Conservation (phyloP, 768 basidiomycete species). For the Pholiota molesta region DNA sequence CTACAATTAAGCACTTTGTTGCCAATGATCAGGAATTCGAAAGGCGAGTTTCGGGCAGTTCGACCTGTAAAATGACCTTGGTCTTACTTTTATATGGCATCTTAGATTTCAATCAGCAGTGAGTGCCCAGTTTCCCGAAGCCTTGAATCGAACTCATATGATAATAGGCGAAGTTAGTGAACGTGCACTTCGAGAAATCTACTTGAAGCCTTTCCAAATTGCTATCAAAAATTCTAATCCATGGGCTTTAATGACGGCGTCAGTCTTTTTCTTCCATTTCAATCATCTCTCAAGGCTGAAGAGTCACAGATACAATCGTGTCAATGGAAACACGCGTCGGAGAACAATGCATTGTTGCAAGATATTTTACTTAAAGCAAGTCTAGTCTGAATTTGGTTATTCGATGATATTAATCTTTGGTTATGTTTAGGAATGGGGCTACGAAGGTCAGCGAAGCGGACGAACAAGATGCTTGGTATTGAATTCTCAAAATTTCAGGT, state of each 20-base stretch:
- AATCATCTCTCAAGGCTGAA: background rate
- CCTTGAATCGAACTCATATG: background rate
- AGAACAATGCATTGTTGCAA: constrained; percentile 50
- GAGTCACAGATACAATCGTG: constrained; percentile 53
- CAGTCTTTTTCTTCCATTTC: constrained; percentile 19
- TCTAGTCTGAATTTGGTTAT: background rate
- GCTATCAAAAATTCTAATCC: constrained; percentile 57
- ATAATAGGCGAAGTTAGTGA: constrained; percentile 50
- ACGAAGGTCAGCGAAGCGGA: constrained; percentile 38
- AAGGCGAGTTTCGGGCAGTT: constrained; percentile 28
- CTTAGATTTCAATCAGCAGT: constrained; percentile 51
- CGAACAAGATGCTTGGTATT: background rate
- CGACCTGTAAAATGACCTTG: background rate
- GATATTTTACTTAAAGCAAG: constrained; percentile 53
- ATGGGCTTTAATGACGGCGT: constrained; percentile 65
- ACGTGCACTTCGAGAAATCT: constrained; percentile 67
- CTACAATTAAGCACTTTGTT: constrained; percentile 68
- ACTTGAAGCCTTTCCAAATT: constrained; percentile 64
- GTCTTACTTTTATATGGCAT: background rate
- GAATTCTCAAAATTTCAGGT: constrained; percentile 26
- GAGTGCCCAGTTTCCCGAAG: constrained; percentile 14
- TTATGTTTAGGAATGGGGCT: constrained; percentile 58
- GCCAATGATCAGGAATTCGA: constrained; percentile 68
- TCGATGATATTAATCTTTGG: background rate
- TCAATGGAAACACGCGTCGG: constrained; percentile 64